Evolutionary conservation across 2,329 filamentous ascomycete genomes (phyloP), one percentile per base, ranked within the genome.

Genomic region (Gaeumannomyces sp.): DNA sequence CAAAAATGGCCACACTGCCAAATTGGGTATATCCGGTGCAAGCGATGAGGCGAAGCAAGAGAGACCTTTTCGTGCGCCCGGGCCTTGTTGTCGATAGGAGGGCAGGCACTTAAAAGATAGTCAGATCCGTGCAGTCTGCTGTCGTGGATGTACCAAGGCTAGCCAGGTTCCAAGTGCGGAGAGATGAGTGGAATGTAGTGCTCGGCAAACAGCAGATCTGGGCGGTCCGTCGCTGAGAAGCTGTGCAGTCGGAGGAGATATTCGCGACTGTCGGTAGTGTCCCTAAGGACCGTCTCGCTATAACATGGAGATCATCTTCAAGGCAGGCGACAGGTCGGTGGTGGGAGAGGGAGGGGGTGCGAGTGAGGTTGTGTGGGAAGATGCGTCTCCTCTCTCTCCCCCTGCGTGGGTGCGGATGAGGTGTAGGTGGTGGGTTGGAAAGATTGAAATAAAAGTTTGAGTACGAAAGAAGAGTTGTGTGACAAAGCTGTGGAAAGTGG

Each of bases 241-340:
- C 57, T 19, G 29, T 16, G 57, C 29, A 22, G 57, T 29, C 29
- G 57, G 13, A 11, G 14, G 25, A 25, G 27, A 62, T 61, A 53
- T 53, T 22, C 22, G 22, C 45, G 45, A 25, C 62, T 65, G 66
- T 62, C 45, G 64, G 56, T 65, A 68, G 75, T 75, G 78, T 80
- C 78, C 79, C 78, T 79, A 75, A 73, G 79, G 78, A 81, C 78
- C 71, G 76, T 72, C 64, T 64, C 68, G 72, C 69, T 75, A 75
- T 75, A 75, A 75, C 63, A 53, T 58, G 63, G 66, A 65, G 62
- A 64, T 64, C 73, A 75, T 75, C 33, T 70, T 75, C 66, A 35
- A 63, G 61, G 53, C 64, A 65, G 25, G 58, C 59, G 53, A 64
- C 31, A 63, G 63, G 31, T 29, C 11, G 19, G n/a, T 35, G 11